A percentile compares a stretch with the other conserved stretches of the same genome.
Conservation (phyloP, 2,329 filamentous ascomycete species). For the Arthrobotrys pseudoclavata region DNA sequence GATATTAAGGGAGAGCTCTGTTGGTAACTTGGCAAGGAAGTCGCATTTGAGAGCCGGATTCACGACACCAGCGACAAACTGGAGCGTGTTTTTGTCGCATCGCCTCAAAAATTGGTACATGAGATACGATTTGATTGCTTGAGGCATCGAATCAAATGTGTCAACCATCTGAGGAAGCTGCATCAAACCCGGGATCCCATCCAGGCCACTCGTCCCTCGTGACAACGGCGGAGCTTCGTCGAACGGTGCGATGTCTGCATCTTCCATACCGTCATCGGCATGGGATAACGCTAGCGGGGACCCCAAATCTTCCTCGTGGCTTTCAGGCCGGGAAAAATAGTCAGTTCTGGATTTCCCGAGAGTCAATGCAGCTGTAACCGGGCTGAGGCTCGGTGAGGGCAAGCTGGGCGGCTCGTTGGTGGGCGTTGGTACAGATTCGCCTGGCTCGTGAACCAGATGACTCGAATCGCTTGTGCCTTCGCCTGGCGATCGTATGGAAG, state of each 20-base stretch:
- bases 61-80: conserved; percentile 89
- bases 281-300: conserved; percentile 62
- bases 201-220: conserved; percentile 64
- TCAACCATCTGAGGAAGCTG: conserved; percentile 90
- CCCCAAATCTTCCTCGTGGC: conserved; percentile 65
- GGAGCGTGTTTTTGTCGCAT: conserved; percentile 87
- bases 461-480: not conserved
- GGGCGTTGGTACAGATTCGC: conserved; percentile 74
- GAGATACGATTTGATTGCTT: conserved; percentile 92
- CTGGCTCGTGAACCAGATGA: conserved; percentile 8
- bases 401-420: conserved; percentile 89
- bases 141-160: conserved; percentile 89
- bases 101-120: conserved; percentile 95
- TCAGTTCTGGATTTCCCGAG: conserved; percentile 66
- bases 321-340: conserved; percentile 65
- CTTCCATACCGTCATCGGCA: conserved; percentile 65
- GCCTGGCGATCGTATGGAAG: conserved; percentile 5
- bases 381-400: conserved; percentile 93
- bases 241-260: conserved; percentile 66
- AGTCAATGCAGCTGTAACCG: conserved; percentile 82
- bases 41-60: conserved; percentile 96
- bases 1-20: conserved; percentile 88
- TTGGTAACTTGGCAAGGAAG: conserved; percentile 84
- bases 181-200: conserved; percentile 71
- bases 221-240: conserved; percentile 62